phyloP scores from a whole-genome alignment of 148 eudicot species.

The Mesembryanthemum crystallinum region DNA sequence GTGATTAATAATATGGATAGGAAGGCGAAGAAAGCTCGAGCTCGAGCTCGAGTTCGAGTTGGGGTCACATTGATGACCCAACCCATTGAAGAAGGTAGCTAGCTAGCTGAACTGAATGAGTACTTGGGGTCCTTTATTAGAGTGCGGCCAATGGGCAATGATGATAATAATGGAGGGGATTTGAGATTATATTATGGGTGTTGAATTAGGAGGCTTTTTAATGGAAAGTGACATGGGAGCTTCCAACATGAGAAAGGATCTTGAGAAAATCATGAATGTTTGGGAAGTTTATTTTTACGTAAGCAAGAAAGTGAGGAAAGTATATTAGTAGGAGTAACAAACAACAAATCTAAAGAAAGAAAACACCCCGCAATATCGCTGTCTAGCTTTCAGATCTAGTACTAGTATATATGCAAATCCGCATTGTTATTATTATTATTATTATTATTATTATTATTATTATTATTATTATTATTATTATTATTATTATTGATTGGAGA shows the following conservation, averaged over 20 bases:
- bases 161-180: too few species aligned
- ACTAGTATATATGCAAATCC: background rate
- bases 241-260: constrained; percentile 21
- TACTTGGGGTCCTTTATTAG: too few species aligned
- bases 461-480: too few species aligned
- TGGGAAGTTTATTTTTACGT: background rate
- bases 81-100: too few species aligned
- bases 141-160: background rate
- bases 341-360: background rate
- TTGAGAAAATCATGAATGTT: constrained; percentile 6
- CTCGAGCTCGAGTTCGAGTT: too few species aligned
- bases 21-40: too few species aligned
- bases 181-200: background rate
- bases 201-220: background rate
- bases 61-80: too few species aligned
- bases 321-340: constrained; percentile 11
- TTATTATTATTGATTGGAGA: too few species aligned
- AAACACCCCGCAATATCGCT: background rate
- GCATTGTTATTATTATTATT: constrained; percentile 6
- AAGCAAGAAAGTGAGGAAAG: background rate
- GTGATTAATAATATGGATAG: too few species aligned
- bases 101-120: too few species aligned
- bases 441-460: too few species aligned
- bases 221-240: constrained; percentile 23
- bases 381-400: constrained; percentile 15